phyloP scores from a whole-genome alignment of 2,329 filamentous ascomycete species.

The Trichoderma aggressivum region DNA sequence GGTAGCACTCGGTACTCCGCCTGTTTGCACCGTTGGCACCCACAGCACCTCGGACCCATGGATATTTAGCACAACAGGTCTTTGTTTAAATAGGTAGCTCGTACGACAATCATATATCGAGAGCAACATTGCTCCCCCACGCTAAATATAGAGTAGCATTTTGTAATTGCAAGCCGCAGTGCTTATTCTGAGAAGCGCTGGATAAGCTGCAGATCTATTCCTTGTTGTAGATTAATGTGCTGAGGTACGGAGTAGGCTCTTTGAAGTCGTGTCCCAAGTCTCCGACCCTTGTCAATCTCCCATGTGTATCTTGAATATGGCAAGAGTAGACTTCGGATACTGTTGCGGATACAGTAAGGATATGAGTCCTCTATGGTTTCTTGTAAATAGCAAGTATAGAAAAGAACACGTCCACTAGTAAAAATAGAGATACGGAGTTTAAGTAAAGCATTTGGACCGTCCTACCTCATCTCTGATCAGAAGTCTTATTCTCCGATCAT shows the following conservation, averaged over 20 bases:
- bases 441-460: background rate
- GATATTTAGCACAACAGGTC: background rate
- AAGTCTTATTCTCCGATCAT: background rate
- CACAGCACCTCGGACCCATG: background rate
- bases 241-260: background rate
- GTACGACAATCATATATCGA: background rate
- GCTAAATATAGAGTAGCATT: background rate
- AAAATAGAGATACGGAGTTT: background rate
- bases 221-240: background rate
- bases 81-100: background rate
- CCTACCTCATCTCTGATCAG: background rate
- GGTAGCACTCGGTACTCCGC: background rate
- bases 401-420: background rate
- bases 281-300: background rate
- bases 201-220: background rate
- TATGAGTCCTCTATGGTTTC: no score
- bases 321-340: no score
- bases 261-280: background rate
- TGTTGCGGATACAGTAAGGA: no score
- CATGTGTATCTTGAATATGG: background rate
- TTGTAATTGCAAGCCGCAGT: background rate
- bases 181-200: background rate
- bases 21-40: background rate
- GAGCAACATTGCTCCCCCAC: background rate
- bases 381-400: no score